These are phyloP conservation scores for Apiospora pterosperma DNA, from an alignment of 2,329 filamentous ascomycete genomes.

Conservation along the genomic window DNA sequence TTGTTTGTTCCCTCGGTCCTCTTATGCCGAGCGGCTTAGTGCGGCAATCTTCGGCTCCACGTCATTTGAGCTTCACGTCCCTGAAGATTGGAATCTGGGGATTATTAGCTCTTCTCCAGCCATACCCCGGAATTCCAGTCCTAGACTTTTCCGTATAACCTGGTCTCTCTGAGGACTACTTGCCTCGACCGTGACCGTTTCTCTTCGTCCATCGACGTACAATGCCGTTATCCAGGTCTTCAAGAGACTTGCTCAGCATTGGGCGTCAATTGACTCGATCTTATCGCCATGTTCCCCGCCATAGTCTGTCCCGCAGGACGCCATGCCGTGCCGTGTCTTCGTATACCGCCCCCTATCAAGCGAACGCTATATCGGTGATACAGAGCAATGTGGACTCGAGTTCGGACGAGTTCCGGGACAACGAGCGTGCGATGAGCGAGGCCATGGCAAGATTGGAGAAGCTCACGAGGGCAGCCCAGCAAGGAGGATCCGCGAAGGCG, in stretches of 20 bases:
- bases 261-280: conserved; percentile 39
- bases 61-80: conserved; percentile 12
- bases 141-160: not conserved
- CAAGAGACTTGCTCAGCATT: conserved; percentile 41
- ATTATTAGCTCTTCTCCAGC: not conserved
- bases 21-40: conserved; percentile 17
- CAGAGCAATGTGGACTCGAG: conserved; percentile 72
- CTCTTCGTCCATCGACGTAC: conserved; percentile 13
- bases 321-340: conserved; percentile 55
- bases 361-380: conserved; percentile 76
- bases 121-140: not conserved
- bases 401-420: conserved; percentile 77
- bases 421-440: conserved; percentile 72
- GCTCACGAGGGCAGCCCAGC: conserved; percentile 68
- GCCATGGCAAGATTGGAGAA: conserved; percentile 65
- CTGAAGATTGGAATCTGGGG: conserved; percentile 16
- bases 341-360: conserved; percentile 79
- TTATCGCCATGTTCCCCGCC: conserved; percentile 28
- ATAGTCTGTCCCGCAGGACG: conserved; percentile 14
- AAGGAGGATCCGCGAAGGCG: conserved; percentile 78
- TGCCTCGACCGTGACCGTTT: conserved; percentile 2
- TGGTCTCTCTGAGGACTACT: not conserved
- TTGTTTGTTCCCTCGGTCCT: conserved; percentile 1
- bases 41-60: conserved; percentile 18
- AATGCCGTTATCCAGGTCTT: conserved; percentile 48